Evolutionary conservation across 768 basidiomycete genomes (phyloP), one percentile per base, ranked within the genome.

Genomic region (Boletus tomentosulus): DNA sequence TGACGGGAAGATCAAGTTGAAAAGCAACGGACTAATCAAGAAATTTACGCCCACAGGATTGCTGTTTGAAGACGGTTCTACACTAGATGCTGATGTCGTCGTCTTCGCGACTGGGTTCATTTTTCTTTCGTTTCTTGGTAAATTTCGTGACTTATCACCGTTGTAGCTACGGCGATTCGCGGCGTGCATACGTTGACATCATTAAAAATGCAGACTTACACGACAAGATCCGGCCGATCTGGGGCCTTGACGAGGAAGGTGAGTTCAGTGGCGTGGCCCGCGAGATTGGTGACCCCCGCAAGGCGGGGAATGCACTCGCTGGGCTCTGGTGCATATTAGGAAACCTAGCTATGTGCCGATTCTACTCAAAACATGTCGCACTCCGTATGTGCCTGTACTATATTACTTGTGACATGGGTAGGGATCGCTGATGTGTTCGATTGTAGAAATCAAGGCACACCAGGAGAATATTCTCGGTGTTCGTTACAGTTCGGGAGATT

Each of bases 361-460:
- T 86, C 76, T 76, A 85, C 66, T 87, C 86, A 6, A 85, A 80
- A 53, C 83, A 83, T 59, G 48, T 87, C 35, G 85, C 83, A 0
- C 71, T 86, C 45, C 84, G 84, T 87, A 62, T 62, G 84, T 79
- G 9, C 10, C 31, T n/a, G 10, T 8, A 8, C 4, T 5, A 19
- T 22, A 1, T 1, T 2, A 41, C 2, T 41, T 6, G 4, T 41
- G 39, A 6, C 9, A 8, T 5, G 27, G 24, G 25, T 3, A 11
- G 3, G 30, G 15, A 22, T 43, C 11, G 19, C 39, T 54, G 46
- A 63, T 27, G 19, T 1, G 31, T 22, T 13, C 16, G 19, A 22
- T 28, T n/a, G n/a, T 64, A 87, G 86, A 87, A 69, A 87, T 88
- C 64, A 87, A 86, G 63, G 86, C 85, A 0, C 78, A 78, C 27